Percentiles rank a stretch among this genome's conserved stretches.
Conservation (phyloP, 2,329 filamentous ascomycete species). For the Scedosporium boydii region DNA sequence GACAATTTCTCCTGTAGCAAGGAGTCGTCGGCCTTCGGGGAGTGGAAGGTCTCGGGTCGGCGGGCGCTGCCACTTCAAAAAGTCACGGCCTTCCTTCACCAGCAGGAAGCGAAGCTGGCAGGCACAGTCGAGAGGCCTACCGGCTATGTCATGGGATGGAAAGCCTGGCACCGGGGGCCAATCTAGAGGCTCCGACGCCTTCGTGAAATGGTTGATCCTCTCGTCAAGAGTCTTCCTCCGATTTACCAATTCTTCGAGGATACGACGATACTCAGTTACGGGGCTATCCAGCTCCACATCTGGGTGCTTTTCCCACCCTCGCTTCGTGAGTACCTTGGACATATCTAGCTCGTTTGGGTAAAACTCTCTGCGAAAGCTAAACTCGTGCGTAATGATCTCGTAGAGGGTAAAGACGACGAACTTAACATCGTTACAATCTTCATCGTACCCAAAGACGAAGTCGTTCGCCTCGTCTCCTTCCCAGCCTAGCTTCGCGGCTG, state of each 20-base stretch:
- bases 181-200: neutral
- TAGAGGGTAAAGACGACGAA: conserved; percentile 24
- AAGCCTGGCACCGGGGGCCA: neutral
- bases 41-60: neutral
- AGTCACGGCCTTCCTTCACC: neutral
- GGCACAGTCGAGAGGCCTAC: neutral
- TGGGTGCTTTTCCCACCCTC: neutral
- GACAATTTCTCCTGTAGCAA: neutral
- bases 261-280: neutral
- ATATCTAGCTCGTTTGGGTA: neutral
- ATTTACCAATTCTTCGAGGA: neutral
- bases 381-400: conserved; percentile 24
- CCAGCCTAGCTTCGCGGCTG: neutral
- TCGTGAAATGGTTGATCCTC: neutral
- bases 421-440: conserved; percentile 21
- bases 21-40: neutral
- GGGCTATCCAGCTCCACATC: neutral
- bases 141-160: neutral
- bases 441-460: conserved; percentile 14
- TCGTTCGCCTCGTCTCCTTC: neutral
- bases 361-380: neutral
- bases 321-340: neutral
- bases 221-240: neutral
- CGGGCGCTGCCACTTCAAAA: neutral
- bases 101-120: neutral